These are phyloP conservation scores for Baorangia bicolor DNA, from an alignment of 768 basidiomycete species.

Conservation along the genomic window DNA sequence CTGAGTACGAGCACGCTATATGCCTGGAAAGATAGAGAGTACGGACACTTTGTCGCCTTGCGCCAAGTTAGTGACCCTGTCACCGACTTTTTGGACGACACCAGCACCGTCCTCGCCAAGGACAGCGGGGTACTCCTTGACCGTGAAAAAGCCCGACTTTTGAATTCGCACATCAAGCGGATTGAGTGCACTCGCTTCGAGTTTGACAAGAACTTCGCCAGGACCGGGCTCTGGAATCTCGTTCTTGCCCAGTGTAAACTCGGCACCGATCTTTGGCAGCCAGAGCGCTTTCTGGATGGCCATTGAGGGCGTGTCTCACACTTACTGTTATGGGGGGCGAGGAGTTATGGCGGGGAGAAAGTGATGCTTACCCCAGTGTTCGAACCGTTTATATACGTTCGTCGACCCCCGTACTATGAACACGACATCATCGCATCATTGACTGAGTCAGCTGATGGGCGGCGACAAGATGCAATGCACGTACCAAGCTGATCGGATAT, in stretches of 20 bases:
- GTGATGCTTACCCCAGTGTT: not conserved
- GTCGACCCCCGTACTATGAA: not conserved
- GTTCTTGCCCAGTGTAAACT: constrained; percentile 2
- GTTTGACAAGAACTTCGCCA: constrained; percentile 42
- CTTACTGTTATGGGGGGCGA: not conserved
- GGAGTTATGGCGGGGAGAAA: not conserved
- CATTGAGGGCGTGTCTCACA: not conserved
- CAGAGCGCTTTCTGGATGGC: constrained; percentile 15
- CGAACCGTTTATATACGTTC: not conserved
- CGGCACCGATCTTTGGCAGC: constrained; percentile 6
- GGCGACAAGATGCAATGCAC: not conserved
- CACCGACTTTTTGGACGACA: constrained; percentile 35
- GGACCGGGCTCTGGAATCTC: constrained; percentile 37
- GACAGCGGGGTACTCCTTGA: constrained; percentile 36
- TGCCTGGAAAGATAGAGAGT: not conserved
- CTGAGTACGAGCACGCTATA: not conserved
- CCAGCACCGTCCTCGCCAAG: constrained; percentile 40
- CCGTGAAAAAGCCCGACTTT: not conserved
- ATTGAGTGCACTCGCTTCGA: constrained; percentile 42
- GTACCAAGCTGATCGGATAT: not conserved
- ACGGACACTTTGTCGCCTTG: constrained; percentile 33
- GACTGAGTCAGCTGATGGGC: not conserved
- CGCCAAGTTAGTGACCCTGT: constrained; percentile 31
- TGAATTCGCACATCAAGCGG: constrained; percentile 36
- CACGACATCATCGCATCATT: not conserved